Evolutionary conservation across 306 rosid genomes (phyloP), one percentile per base, ranked within the genome.

Genomic region (Trifolium repens): DNA sequence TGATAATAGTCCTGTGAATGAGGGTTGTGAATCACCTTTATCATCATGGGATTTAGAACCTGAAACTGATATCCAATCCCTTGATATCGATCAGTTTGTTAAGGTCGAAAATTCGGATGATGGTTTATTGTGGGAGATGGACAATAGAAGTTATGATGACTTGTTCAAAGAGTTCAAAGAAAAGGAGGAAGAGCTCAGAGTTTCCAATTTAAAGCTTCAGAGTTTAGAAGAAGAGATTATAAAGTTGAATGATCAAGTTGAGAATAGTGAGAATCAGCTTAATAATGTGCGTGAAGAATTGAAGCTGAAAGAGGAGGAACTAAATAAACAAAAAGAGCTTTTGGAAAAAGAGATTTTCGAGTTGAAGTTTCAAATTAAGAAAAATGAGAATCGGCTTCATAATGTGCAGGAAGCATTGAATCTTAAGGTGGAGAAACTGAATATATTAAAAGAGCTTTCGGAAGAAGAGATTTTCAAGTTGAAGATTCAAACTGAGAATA

Each of bases 1-100:
- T 67, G 84, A 85, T 73, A 83, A 86, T 73, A 80, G 85, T 61
- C 85, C 88, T 76, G 3, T 63, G 63, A 87, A 87, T 72, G 90
- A 73, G 77, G 87, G 82, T 46, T 39, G 73, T 63, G 82, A 85
- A 64, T 85, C 87, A 80, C 17, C 64, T 58, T 4, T 58, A 2
- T 65, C 83, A 54, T 71, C 83, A 66, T 30, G 77, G 82, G 82
- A 65, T 50, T 84, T 35, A 2, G 69, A 67, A 74, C 58, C 57
- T 15, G 67, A 61, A 61, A 15, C 87, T 71, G 35, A 69, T 30
- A 67, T 58, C 15, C 49, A 73, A 87, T 69, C 27, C 69, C 86
- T 80, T 19, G 69, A 75, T 22, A 22, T 22, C 1, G 24, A 22
- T 22, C 60, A 54, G 30, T 19, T 54, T 24, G 60, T 54, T 1